Evolutionary conservation across 2,329 filamentous ascomycete species (phyloP), one percentile per base, ranked within the genome.

Genomic region (Hymenotorrendiella dingleyae): DNA sequence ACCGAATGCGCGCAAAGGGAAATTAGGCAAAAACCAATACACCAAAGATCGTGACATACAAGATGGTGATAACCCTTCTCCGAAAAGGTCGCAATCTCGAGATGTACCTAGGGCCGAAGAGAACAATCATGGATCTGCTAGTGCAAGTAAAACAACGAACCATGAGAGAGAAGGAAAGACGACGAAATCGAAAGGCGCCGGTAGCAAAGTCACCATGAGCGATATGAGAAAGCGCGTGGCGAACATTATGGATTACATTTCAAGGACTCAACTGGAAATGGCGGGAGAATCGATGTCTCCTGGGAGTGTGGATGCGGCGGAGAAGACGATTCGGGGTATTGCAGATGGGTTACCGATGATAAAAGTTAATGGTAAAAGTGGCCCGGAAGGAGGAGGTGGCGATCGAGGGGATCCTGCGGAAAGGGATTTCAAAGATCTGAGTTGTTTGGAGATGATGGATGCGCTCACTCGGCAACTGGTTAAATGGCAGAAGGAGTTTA

Each of bases 221-320:
- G 89, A 95, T 59, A 89, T 94, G 79, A 87, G 86, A 65, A 80
- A 86, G 51, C 82, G 88, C 8, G 87, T 90, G 5, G 78, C 85
- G 4, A 84, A 78, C 16, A 94, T 96, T 60, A 74, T 94, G 46
- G 88, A 93, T 54, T 96, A 91, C 59, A 95, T 96, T 50, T 83
- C 85, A 4, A 80, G 87, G 52, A 91, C 88, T 44, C 89, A 96
- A 62, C 73, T 94, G 6, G 90, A 96, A 58, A 76, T 94, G 65
- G 88, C 86, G 2, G 80, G 77, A 22, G 83, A 82, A 63, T 71
- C 65, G 6, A 59, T 64, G 40, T 57, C 65, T 17, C 63, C 65
- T 26, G 63, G 65, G 35, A 62, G 59, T 30, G 62, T 70, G 55
- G 64, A 71, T 51, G 53, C 38, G 29, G 52, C 42, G 33, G 55